Evolutionary conservation across 2,329 filamentous ascomycete species (phyloP).

Genomic region (Massarina eburnea): DNA sequence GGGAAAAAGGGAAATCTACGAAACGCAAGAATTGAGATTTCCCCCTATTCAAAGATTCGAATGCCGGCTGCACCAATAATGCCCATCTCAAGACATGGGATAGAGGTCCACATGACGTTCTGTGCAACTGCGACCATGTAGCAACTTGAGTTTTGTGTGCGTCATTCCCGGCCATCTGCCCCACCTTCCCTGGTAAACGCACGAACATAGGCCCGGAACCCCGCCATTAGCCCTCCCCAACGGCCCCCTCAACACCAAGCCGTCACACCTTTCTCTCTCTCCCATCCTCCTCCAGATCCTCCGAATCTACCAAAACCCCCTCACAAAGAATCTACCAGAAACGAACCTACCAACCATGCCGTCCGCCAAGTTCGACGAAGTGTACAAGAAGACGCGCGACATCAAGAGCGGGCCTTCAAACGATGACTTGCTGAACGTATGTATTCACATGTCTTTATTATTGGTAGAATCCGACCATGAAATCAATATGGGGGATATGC

Average conservation of each 20-base stretch:
- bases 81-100: too few relatives aligned
- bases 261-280: background rate
- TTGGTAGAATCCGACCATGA: background rate
- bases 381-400: slow-evolving; percentile 33
- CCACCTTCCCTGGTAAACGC: background rate
- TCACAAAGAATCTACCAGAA: background rate
- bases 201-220: too few relatives aligned
- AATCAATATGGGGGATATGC: background rate
- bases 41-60: background rate
- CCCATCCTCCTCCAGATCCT: background rate
- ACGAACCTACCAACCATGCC: slow-evolving; percentile 18
- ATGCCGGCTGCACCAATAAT: too few relatives aligned
- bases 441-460: slow-evolving; percentile 2
- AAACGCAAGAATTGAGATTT: too few relatives aligned
- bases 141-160: background rate
- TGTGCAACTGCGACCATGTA: too few relatives aligned
- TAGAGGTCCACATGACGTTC: too few relatives aligned
- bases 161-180: background rate
- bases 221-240: slow-evolving; percentile 1
- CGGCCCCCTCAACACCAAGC: background rate
- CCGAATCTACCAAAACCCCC: background rate
- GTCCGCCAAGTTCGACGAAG: slow-evolving; percentile 33
- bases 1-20: too few relatives aligned
- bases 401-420: slow-evolving; percentile 35
- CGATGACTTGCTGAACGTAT: slow-evolving; percentile 54